Base-by-base conservation (phyloP, 306 rosid species). In the Cicer judaicum region DNA sequence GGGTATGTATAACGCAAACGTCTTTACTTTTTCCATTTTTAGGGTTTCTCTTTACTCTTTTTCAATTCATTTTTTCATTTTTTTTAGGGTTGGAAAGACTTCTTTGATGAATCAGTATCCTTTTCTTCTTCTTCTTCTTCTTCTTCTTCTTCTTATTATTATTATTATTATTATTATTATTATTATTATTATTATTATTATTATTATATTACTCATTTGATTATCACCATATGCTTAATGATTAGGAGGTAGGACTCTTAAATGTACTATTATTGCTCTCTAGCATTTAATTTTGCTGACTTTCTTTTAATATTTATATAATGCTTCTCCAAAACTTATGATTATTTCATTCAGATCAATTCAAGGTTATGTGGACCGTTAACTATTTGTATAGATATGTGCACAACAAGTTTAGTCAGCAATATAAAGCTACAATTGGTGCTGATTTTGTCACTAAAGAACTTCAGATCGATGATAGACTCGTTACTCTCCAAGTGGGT, bases 81-180 rank as follows among this genome's bases (percentile, higher is more conserved):
- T 63, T 40, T 16, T 65, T 82, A 92, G 98, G 89, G 98, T 90
- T 44, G 98, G 98, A 65, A 92, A 92, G 88, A 92, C 98, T 65
- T 90, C 98, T 48, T 86, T 90, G 92, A 92, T 92, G 98, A 92
- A 92, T 72, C 98, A 87, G 98, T 92, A 90, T 92, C 96, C 96
- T 84, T 71, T 15, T 18, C 40, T 18, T 18, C 19, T 18, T 18
- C 18, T 16, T 16, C 18, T 16, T 16, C 18, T 16, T n/a, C n/a
- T n/a, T n/a, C n/a, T n/a, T n/a, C n/a, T n/a, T n/a, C n/a, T n/a
- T n/a, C n/a, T n/a, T n/a, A 16, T 16, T 8, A 14, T 24, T 29
- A 14, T 7, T 40, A 21, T 21, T 24, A 24, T 24, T 2, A 24
- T 24, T n/a, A n/a, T n/a, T n/a, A n/a, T n/a, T n/a, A n/a, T n/a